Percentiles rank a stretch among this genome's conserved stretches.
These are phyloP conservation scores for Acorus gramineus DNA, from an alignment of 106 monocot genomes.

Conservation along the genomic window DNA sequence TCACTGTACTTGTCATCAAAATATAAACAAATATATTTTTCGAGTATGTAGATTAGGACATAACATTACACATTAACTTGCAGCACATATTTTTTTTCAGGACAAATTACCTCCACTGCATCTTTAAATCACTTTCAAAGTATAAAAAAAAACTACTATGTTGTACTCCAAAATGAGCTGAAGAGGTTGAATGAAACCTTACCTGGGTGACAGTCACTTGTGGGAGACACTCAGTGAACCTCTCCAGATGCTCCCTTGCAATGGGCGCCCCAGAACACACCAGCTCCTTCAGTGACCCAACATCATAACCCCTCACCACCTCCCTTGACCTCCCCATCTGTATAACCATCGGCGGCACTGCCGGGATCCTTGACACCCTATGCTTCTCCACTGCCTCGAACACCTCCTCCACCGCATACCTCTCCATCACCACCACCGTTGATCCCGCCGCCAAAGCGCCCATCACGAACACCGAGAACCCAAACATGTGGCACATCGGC, in stretches of 20 bases:
- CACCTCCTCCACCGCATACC: conserved; percentile 33
- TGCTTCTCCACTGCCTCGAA: conserved; percentile 39
- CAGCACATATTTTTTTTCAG: too few species aligned
- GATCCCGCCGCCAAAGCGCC: conserved; percentile 43
- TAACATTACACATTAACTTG: too few species aligned
- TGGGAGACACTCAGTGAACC: conserved; percentile 33
- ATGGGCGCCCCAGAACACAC: conserved; percentile 79
- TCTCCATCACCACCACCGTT: conserved; percentile 42
- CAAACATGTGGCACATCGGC: conserved; percentile 77
- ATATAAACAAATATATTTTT: too few species aligned
- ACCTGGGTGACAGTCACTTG: conserved; percentile 44
- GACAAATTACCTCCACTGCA: too few species aligned
- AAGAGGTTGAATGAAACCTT: neutral
- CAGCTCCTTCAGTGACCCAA: conserved; percentile 35
- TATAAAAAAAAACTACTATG: neutral
- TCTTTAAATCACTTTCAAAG: too few species aligned
- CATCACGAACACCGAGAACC: conserved; percentile 61
- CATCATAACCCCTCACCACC: conserved; percentile 9
- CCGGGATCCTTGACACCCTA: conserved; percentile 46
- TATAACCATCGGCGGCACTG: conserved; percentile 70
- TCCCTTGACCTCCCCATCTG: conserved; percentile 18
- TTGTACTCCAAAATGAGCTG: neutral
- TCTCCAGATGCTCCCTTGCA: conserved; percentile 18
- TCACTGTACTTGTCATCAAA: too few species aligned
- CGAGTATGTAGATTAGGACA: too few species aligned